Evolutionary conservation across 179 eudicot species (phyloP), one percentile per base, ranked within the genome.

Genomic region (Heliamphora pulchella): DNA sequence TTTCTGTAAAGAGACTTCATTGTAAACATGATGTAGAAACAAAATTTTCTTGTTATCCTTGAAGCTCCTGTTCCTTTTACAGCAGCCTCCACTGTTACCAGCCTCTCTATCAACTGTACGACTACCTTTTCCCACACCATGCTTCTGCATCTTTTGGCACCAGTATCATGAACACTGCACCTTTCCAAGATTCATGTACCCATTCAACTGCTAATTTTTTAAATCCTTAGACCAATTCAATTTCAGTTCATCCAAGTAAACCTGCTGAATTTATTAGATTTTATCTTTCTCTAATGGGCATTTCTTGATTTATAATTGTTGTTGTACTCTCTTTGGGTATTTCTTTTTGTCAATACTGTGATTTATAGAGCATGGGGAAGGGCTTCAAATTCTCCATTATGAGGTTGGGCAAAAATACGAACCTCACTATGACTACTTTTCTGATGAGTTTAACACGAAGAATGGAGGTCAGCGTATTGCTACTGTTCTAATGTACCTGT

Each of bases 401-500:
- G 93, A 93, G 86, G 92, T 85, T 31, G 98, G 98, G 51, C 98
- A 94, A 74, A 94, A 90, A 81, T 94, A 94, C 53, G 97, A 94
- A 85, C 94, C 98, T 74, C 98, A 94, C 83, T 89, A 62, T 83
- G 98, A 94, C 88, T 94, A 94, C 83, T 94, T 94, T 84, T 63
- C 53, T 53, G 97, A 94, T 78, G 92, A 91, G 50, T 89, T 84
- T 77, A 93, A 91, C 87, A 91, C 97, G 18, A 86, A 78, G 82
- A 93, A 89, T 83, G 98, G 98, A 8, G 98, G 98, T 62, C 97
- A 94, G 82, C 91, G 98, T 59, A 89, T 94, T 80, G 98, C 98
- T 67, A 94, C 97, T 39, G 91, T 94, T 84, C 92, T 94, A 47
- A 94, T 94, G 98, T 94, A 94, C 88, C 90, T 94, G 98, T 94